Conservation (phyloP, 192 early-diverging fungal species). For the Spizellomyces sp. region DNA sequence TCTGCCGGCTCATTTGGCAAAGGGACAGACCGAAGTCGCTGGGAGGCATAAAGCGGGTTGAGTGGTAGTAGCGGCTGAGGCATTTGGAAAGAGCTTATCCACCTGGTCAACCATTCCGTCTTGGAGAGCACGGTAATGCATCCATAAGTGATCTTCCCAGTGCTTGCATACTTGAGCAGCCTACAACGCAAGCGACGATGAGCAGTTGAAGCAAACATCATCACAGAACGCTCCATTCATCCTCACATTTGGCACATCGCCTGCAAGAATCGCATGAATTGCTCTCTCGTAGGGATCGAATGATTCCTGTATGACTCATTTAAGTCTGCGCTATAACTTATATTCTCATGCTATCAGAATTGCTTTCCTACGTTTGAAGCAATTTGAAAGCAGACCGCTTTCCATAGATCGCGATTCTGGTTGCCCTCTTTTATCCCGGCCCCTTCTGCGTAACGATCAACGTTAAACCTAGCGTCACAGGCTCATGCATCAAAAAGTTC, state of each 20-base stretch:
- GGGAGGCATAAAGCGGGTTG: background rate
- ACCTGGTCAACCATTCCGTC: conserved; percentile 63
- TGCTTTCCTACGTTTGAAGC: conserved; percentile 47
- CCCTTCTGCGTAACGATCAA: background rate
- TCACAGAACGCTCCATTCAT: background rate
- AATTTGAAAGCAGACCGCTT: conserved; percentile 58
- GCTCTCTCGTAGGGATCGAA: conserved; percentile 76
- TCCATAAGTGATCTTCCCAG: conserved; percentile 92
- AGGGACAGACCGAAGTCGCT: conserved; percentile 31
- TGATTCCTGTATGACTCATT: background rate
- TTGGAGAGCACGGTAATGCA: conserved; percentile 71
- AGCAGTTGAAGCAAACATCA: conserved; percentile 2
- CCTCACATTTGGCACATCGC: conserved; percentile 70
- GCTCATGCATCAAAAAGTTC: background rate
- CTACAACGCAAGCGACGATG: conserved; percentile 25
- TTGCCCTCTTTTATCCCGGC: conserved; percentile 53
- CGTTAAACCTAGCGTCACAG: no score
- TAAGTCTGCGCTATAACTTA: background rate
- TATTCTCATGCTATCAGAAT: background rate
- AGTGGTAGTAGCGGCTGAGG: background rate
- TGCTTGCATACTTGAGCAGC: conserved; percentile 69
- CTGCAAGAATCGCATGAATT: conserved; percentile 72
- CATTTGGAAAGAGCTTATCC: background rate
- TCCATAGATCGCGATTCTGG: conserved; percentile 69
- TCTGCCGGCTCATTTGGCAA: conserved; percentile 10